Conservation (phyloP, 1,139 yeast genomes). For the Magnusiomyces ingens region DNA sequence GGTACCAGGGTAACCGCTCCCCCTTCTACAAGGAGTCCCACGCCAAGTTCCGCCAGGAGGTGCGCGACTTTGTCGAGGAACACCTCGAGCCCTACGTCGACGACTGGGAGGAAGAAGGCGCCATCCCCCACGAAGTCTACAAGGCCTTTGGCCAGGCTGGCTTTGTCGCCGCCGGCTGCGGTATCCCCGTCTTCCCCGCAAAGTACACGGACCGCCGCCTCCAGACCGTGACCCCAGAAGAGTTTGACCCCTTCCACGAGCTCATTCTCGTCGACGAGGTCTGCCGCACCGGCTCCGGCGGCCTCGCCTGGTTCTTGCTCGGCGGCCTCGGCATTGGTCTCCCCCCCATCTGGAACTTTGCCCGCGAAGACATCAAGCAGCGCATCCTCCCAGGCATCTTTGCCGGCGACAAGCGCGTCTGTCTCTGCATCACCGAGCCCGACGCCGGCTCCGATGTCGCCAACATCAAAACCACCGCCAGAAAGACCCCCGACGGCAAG, state of each 20-base stretch:
- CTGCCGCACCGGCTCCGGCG: slow-evolving; percentile 38
- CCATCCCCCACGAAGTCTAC: slow-evolving; percentile 31
- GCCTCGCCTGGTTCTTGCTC: slow-evolving; percentile 35
- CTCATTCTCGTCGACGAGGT: slow-evolving; percentile 35
- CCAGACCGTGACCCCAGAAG: slow-evolving; percentile 32
- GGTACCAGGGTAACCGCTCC: slow-evolving; percentile 40
- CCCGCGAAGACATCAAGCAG: slow-evolving; percentile 29
- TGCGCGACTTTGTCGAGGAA: slow-evolving; percentile 38
- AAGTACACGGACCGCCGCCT: slow-evolving; percentile 31
- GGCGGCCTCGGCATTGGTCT: slow-evolving; percentile 39
- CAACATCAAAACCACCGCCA: slow-evolving; percentile 36
- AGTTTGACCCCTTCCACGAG: slow-evolving; percentile 37
- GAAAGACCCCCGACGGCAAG: slow-evolving; percentile 36
- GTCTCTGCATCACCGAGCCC: slow-evolving; percentile 40
- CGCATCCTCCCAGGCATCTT: slow-evolving; percentile 35
- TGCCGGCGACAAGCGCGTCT: slow-evolving; percentile 37
- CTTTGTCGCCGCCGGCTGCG: slow-evolving; percentile 32
- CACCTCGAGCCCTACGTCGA: slow-evolving; percentile 35
- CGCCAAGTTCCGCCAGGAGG: slow-evolving; percentile 34
- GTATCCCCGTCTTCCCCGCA: slow-evolving; percentile 30
- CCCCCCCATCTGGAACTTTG: slow-evolving; percentile 37
- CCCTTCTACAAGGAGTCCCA: slow-evolving; percentile 38
- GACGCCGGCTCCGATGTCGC: slow-evolving; percentile 43
- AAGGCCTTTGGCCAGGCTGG: slow-evolving; percentile 32
- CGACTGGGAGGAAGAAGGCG: slow-evolving; percentile 39